These are phyloP conservation scores for Barnettozyma salicaria DNA, from an alignment of 805 yeast genomes.

Conservation along the genomic window DNA sequence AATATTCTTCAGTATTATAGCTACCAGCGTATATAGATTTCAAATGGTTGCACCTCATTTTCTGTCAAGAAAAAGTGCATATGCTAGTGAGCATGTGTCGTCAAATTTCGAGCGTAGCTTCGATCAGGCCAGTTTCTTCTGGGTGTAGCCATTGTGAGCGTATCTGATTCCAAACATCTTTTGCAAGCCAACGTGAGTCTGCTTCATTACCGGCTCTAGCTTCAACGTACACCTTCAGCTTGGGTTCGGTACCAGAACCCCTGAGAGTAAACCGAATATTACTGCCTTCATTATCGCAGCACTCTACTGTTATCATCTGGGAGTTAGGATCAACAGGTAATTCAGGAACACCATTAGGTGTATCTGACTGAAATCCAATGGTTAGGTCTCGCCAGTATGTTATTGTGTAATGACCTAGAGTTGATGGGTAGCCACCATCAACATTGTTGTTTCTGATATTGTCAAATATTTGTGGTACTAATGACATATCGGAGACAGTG, in stretches of 20 bases:
- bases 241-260: conserved; percentile 97
- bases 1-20: too few species aligned
- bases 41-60: too few species aligned
- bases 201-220: conserved; percentile 47
- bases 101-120: conserved; percentile 1
- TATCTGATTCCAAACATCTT: conserved; percentile 59
- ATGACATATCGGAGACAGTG: conserved; percentile 46
- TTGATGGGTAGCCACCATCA: conserved; percentile 32
- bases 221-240: conserved; percentile 86
- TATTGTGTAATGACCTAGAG: conserved; percentile 54
- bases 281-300: conserved; percentile 30
- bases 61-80: too few species aligned
- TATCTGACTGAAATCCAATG: conserved; percentile 67
- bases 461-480: conserved; percentile 51
- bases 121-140: conserved; percentile 32
- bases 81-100: too few species aligned
- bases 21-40: too few species aligned
- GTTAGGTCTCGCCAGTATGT: conserved; percentile 80
- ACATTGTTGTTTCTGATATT: conserved; percentile 37
- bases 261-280: conserved; percentile 73
- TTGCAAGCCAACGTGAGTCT: conserved; percentile 48
- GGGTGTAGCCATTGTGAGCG: conserved; percentile 67
- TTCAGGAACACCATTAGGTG: conserved; percentile 48
- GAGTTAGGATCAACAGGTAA: conserved; percentile 68
- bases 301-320: conserved; percentile 77